These are phyloP conservation scores for Penicillium samsonianum DNA, from an alignment of 495 filamentous ascomycete species.

Conservation along the genomic window DNA sequence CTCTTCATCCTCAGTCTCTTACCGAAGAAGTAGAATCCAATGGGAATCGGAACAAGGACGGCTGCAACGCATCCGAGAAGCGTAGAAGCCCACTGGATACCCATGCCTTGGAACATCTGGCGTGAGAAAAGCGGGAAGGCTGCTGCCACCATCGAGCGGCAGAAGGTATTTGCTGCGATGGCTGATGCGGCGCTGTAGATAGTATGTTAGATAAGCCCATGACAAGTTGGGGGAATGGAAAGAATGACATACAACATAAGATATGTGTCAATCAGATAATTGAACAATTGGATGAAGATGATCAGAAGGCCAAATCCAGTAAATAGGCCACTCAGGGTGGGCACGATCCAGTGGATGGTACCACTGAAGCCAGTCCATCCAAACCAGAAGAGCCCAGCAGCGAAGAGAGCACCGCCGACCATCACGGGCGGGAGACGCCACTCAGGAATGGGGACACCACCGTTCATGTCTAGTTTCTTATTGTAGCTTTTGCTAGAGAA, in stretches of 20 bases:
- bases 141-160: slow-evolving; percentile 72
- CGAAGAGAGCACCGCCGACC: slow-evolving; percentile 70
- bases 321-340: slow-evolving; percentile 69
- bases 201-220: slow-evolving; percentile 7
- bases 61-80: slow-evolving; percentile 73
- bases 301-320: slow-evolving; percentile 67
- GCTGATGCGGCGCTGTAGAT: slow-evolving; percentile 67
- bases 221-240: not conserved
- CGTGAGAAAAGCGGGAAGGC: slow-evolving; percentile 79
- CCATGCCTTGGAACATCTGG: slow-evolving; percentile 77
- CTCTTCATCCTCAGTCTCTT: slow-evolving; percentile 36
- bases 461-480: slow-evolving; percentile 70
- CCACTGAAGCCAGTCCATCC: slow-evolving; percentile 72
- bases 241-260: slow-evolving; percentile 72
- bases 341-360: slow-evolving; percentile 80
- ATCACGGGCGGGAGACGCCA: slow-evolving; percentile 85
- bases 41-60: slow-evolving; percentile 70
- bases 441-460: slow-evolving; percentile 74
- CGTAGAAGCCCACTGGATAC: slow-evolving; percentile 76
- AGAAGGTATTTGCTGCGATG: slow-evolving; percentile 87
- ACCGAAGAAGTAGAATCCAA: slow-evolving; percentile 43
- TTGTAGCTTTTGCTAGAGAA: slow-evolving; percentile 34
- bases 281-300: slow-evolving; percentile 83
- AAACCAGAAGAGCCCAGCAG: slow-evolving; percentile 83
- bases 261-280: slow-evolving; percentile 87